phyloP scores from a whole-genome alignment of 345 rosid species.

The Eucalyptus regnans region DNA sequence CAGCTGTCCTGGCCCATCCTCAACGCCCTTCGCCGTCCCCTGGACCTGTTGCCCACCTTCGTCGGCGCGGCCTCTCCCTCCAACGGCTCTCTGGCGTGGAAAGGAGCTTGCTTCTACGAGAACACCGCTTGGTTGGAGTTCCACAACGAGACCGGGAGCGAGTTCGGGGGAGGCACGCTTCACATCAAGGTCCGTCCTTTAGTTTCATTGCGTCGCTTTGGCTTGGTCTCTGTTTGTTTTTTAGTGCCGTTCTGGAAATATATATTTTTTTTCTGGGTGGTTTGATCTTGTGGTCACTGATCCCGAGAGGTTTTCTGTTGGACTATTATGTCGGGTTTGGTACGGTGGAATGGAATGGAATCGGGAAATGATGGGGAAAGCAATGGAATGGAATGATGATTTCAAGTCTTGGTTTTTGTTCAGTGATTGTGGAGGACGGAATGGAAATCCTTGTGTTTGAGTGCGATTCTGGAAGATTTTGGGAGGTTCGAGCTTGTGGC shows the following conservation, averaged over 20 bases:
- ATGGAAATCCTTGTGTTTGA: background rate
- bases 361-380: background rate
- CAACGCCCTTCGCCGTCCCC: slow-evolving; percentile 40
- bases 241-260: background rate
- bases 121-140: slow-evolving; percentile 88
- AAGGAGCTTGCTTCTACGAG: slow-evolving; percentile 81
- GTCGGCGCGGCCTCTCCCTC: slow-evolving; percentile 61
- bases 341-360: background rate
- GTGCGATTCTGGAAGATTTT: background rate
- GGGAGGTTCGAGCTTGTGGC: background rate
- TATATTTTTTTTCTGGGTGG: too few relatives aligned
- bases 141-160: slow-evolving; percentile 58
- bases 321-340: background rate
- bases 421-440: background rate
- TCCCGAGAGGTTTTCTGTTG: background rate
- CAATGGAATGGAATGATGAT: background rate
- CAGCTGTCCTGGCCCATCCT: slow-evolving; percentile 78
- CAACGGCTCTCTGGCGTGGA: slow-evolving; percentile 50
- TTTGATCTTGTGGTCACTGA: background rate
- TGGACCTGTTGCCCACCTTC: slow-evolving; percentile 73
- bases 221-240: background rate
- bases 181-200: slow-evolving; percentile 51
- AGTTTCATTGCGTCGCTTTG: background rate
- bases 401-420: background rate
- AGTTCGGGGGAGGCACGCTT: slow-evolving; percentile 94